These are phyloP conservation scores for Carex parvula DNA, from an alignment of 176 grass and related monocot genomes.

Conservation along the genomic window DNA sequence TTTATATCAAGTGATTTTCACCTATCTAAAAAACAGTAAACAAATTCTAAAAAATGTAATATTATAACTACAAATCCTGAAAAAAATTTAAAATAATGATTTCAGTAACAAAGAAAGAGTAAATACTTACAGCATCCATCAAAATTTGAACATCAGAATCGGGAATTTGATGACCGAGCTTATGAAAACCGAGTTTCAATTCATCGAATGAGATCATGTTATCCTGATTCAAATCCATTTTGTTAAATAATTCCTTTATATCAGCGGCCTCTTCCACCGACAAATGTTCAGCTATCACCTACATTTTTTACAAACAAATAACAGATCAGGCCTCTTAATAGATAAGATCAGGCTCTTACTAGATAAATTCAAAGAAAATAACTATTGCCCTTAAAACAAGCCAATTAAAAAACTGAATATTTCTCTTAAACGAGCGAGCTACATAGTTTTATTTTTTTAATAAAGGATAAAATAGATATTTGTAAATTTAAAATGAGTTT, in stretches of 20 bases:
- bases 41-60: too few species aligned
- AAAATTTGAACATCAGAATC: slow-evolving; percentile 81
- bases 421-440: too few species aligned
- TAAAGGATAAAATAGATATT: too few species aligned
- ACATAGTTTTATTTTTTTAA: too few species aligned
- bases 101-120: neutral
- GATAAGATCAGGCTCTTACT: neutral
- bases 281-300: slow-evolving; percentile 90
- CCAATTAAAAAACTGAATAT: too few species aligned
- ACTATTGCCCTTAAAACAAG: too few species aligned
- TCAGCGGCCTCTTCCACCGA: slow-evolving; percentile 84
- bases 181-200: slow-evolving; percentile 76
- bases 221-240: slow-evolving; percentile 78
- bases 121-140: slow-evolving; percentile 82
- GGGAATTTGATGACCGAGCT: slow-evolving; percentile 70
- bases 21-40: too few species aligned
- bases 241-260: slow-evolving; percentile 87
- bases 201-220: slow-evolving; percentile 71
- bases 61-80: too few species aligned
- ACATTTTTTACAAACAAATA: slow-evolving; percentile 24
- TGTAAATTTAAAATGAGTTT: too few species aligned
- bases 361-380: slow-evolving; percentile 1
- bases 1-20: too few species aligned
- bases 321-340: slow-evolving; percentile 1
- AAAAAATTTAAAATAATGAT: neutral